A percentile compares a stretch with the other conserved stretches of the same genome.
Conservation (phyloP, 2,329 filamentous ascomycete genomes). For the Fusarium secorum region DNA sequence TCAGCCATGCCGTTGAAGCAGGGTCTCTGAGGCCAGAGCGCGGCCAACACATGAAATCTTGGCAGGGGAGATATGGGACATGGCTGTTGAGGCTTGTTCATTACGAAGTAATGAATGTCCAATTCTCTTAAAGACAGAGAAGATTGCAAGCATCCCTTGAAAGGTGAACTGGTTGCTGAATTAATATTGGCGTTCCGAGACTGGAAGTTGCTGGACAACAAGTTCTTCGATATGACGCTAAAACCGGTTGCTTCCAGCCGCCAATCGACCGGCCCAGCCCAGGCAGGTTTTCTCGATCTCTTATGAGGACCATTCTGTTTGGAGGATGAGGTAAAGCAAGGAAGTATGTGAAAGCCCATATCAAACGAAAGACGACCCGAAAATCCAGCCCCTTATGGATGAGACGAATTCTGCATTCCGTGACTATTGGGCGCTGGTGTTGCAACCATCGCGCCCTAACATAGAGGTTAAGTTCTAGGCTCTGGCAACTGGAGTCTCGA, state of each 20-base stretch:
- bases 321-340: neutral
- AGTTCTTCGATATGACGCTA: constrained; percentile 6
- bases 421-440: constrained; percentile 17
- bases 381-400: neutral
- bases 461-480: constrained; percentile 24
- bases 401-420: constrained; percentile 13
- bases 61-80: constrained; percentile 25
- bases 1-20: constrained; percentile 8
- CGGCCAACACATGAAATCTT: constrained; percentile 12
- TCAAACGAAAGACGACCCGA: neutral
- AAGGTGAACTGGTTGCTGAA: neutral
- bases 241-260: constrained; percentile 1
- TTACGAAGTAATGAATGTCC: constrained; percentile 1
- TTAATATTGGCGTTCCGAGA: neutral
- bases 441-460: constrained; percentile 11
- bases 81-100: constrained; percentile 18
- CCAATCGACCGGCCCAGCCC: neutral
- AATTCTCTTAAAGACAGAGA: neutral
- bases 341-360: neutral
- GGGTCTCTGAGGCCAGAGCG: neutral
- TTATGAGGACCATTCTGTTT: neutral
- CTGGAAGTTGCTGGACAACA: neutral
- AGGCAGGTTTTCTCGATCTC: neutral
- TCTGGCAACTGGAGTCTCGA: constrained; percentile 10
- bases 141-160: neutral